Conservation (phyloP, 2,329 filamentous ascomycete genomes). For the Fusarium decemcellulare region DNA sequence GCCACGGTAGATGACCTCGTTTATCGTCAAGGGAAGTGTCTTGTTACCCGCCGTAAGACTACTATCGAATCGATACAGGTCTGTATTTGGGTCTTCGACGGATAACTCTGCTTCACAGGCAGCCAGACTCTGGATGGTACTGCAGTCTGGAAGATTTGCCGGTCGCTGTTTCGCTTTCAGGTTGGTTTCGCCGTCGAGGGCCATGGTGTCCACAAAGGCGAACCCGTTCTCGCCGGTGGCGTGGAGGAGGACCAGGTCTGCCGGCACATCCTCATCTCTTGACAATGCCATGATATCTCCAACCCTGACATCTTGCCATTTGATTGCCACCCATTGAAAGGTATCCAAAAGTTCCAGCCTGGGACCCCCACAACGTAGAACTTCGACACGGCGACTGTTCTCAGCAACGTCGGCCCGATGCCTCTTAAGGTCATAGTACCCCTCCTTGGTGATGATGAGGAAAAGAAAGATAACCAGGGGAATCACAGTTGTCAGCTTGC, state of each 20-base stretch:
- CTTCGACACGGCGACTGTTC: neutral
- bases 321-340: neutral
- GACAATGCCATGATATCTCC: neutral
- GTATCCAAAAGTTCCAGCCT: neutral
- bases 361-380: neutral
- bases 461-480: neutral
- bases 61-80: neutral
- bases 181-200: neutral
- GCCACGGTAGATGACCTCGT: constrained; percentile 16
- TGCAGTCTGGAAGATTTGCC: neutral
- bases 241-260: neutral
- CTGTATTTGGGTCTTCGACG: neutral
- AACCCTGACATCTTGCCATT: neutral
- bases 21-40: constrained; percentile 1
- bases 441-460: constrained; percentile 9
- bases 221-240: neutral
- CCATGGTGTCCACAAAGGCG: neutral
- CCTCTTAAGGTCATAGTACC: constrained; percentile 8
- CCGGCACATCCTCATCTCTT: neutral
- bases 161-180: neutral
- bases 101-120: neutral
- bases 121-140: neutral
- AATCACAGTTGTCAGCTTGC: neutral
- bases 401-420: constrained; percentile 5
- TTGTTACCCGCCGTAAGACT: neutral